Percentiles rank a stretch among this genome's conserved stretches.
phyloP scores from a whole-genome alignment of 768 basidiomycete genomes.

The Clitopilus passeckerianus region DNA sequence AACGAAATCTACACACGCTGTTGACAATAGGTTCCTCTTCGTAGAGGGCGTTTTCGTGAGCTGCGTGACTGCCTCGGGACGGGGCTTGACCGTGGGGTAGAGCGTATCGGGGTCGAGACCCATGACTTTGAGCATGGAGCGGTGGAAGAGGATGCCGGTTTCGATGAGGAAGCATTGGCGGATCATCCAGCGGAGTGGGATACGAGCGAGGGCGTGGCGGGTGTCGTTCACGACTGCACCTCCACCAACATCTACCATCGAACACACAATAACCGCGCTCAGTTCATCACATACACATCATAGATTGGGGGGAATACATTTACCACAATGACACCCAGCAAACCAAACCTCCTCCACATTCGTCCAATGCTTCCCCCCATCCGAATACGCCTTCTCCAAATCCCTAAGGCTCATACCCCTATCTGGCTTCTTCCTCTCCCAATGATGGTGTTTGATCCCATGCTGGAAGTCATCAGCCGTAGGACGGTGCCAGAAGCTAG shows the following conservation, averaged over 20 bases:
- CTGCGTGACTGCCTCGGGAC: constrained; percentile 31
- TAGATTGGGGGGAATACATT: not conserved
- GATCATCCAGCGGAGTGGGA: constrained; percentile 77
- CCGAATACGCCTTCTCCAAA: constrained; percentile 38
- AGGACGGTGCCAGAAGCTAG: constrained; percentile 57
- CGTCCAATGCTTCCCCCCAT: constrained; percentile 18
- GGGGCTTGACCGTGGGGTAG: constrained; percentile 34
- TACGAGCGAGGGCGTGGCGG: constrained; percentile 45
- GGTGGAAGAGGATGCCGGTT: constrained; percentile 60
- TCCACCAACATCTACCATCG: constrained; percentile 69
- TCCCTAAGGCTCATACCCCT: constrained; percentile 60
- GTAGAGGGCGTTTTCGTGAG: constrained; percentile 16
- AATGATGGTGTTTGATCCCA: not conserved
- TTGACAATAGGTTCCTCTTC: constrained; percentile 11
- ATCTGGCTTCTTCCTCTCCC: constrained; percentile 39
- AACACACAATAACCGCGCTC: too few relatives aligned
- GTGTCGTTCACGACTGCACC: constrained; percentile 46
- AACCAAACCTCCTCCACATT: constrained; percentile 84
- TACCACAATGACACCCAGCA: constrained; percentile 65
- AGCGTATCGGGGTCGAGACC: constrained; percentile 37
- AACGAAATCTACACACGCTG: constrained; percentile 23
- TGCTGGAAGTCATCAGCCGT: constrained; percentile 15
- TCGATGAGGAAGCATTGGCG: constrained; percentile 51
- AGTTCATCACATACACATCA: too few relatives aligned
- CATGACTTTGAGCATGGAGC: constrained; percentile 35